phyloP scores from a whole-genome alignment of 2,329 filamentous ascomycete species.

The Trichoderma citrinoviride region DNA sequence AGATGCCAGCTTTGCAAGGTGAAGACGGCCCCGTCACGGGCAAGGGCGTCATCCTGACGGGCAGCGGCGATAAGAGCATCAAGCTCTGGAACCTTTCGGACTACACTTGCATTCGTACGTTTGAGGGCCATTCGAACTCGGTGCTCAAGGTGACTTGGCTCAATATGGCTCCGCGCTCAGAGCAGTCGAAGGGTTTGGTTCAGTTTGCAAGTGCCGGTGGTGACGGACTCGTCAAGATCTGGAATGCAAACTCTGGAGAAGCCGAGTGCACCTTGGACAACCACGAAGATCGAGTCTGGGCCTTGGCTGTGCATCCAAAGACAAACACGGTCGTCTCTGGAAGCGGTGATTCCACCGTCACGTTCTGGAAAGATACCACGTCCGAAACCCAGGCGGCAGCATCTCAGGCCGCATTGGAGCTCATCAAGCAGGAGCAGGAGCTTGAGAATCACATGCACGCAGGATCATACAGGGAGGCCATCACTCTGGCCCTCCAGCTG shows the following conservation, averaged over 20 bases:
- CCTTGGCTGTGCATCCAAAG: slow-evolving; percentile 68
- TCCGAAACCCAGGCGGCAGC: slow-evolving; percentile 72
- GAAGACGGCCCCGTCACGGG: slow-evolving; percentile 70
- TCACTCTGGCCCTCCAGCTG: slow-evolving; percentile 84
- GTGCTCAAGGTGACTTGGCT: slow-evolving; percentile 94
- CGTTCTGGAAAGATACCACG: slow-evolving; percentile 94
- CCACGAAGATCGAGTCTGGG: slow-evolving; percentile 95
- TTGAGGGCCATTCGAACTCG: slow-evolving; percentile 95
- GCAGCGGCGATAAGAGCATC: slow-evolving; percentile 92
- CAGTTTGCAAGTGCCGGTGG: slow-evolving; percentile 84
- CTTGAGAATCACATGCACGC: slow-evolving; percentile 88
- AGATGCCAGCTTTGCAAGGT: slow-evolving; percentile 69
- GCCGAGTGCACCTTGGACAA: slow-evolving; percentile 89
- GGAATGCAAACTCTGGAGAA: slow-evolving; percentile 85
- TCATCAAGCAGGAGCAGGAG: slow-evolving; percentile 92
- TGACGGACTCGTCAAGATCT: slow-evolving; percentile 94
- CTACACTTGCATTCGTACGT: slow-evolving; percentile 88
- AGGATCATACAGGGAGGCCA: slow-evolving; percentile 87
- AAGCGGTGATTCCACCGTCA: slow-evolving; percentile 86
- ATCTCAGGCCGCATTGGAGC: slow-evolving; percentile 68
- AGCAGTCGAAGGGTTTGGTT: slow-evolving; percentile 57
- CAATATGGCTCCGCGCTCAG: slow-evolving; percentile 48
- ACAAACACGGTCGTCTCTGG: slow-evolving; percentile 80
- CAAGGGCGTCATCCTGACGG: slow-evolving; percentile 82
- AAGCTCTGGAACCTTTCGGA: slow-evolving; percentile 92